Percentiles rank a stretch among this genome's conserved stretches.
Conservation (phyloP, 2,329 filamentous ascomycete genomes). For the Colletotrichum sp. region DNA sequence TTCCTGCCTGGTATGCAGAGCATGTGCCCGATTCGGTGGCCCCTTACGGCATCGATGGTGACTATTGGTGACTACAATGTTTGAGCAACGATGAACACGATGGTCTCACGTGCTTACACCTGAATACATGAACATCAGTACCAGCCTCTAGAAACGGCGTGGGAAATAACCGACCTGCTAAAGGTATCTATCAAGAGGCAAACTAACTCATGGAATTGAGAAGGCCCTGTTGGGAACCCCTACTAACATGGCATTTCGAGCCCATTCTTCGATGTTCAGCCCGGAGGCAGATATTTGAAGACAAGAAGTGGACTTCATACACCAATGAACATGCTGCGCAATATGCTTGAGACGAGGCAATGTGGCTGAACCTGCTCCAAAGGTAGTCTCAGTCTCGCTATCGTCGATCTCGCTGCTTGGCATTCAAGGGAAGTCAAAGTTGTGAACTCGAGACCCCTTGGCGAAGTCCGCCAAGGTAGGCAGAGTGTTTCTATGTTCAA, state of each 20-base stretch:
- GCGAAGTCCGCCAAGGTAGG: background rate
- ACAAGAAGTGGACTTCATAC: background rate
- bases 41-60: background rate
- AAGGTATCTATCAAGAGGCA: background rate
- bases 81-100: background rate
- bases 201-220: background rate
- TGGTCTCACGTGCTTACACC: background rate
- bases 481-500: background rate
- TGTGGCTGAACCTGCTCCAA: background rate
- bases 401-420: background rate
- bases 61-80: background rate
- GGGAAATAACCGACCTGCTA: rapidly evolving
- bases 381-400: background rate
- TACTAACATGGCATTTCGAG: background rate
- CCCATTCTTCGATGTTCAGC: background rate
- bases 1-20: background rate
- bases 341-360: background rate
- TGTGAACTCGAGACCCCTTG: background rate
- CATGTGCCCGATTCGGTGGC: background rate
- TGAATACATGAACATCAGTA: background rate
- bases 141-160: rapidly evolving
- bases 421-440: background rate
- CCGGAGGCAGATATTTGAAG: background rate
- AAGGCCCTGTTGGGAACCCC: background rate
- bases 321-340: background rate